Evolutionary conservation across 163 green algal species (phyloP).

Genomic region (Botryococcus braunii): DNA sequence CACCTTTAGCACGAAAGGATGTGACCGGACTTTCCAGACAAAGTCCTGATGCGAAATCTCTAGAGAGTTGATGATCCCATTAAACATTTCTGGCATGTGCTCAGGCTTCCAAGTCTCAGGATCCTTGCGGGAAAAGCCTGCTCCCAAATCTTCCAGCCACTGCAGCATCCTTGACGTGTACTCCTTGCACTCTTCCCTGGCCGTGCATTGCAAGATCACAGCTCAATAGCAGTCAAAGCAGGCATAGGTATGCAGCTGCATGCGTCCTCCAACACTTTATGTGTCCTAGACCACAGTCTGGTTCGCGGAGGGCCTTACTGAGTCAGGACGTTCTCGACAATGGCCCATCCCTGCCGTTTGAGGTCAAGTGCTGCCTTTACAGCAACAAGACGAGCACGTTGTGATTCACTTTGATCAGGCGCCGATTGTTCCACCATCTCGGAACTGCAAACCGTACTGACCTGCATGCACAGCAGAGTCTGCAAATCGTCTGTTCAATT

Average conservation of each 20-base stretch:
- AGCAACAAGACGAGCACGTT: neutral
- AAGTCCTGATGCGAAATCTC: conserved; percentile 24
- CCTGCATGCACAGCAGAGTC: too few relatives aligned
- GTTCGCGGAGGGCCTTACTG: too few relatives aligned
- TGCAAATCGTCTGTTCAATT: too few relatives aligned
- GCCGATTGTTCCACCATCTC: too few relatives aligned
- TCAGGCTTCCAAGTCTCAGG: conserved; percentile 13
- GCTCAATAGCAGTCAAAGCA: neutral
- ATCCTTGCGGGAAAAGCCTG: conserved; percentile 12
- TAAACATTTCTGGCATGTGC: conserved; percentile 12
- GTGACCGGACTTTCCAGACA: conserved; percentile 19
- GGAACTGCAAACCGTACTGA: too few relatives aligned
- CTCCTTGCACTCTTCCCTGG: conserved; percentile 13
- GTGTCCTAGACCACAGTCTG: too few relatives aligned
- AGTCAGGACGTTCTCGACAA: conserved; percentile 6
- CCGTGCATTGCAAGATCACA: neutral
- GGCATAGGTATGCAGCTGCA: neutral
- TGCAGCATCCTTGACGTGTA: conserved; percentile 16
- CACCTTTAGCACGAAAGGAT: conserved; percentile 13
- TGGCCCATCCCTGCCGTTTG: conserved; percentile 4
- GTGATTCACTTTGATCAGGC: neutral
- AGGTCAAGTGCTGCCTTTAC: conserved; percentile 4
- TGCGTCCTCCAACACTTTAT: too few relatives aligned
- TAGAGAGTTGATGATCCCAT: conserved; percentile 26
- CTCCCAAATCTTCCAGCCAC: conserved; percentile 21